Conservation (phyloP, 1,284 basidiomycete genomes). For the Gymnopus androsaceus region DNA sequence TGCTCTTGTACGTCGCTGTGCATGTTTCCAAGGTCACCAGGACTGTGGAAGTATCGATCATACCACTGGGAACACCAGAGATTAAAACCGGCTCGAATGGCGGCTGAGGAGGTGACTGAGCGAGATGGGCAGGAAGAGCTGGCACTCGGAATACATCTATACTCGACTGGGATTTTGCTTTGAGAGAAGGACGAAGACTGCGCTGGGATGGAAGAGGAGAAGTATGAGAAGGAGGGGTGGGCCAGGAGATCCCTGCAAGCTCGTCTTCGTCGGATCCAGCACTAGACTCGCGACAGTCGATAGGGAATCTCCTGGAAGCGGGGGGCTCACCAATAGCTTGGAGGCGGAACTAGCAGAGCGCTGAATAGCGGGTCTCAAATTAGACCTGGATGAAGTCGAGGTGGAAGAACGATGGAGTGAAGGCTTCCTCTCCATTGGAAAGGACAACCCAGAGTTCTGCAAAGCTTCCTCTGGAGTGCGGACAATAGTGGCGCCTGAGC, state of each 20-base stretch:
- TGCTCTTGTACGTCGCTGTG: conserved; percentile 63
- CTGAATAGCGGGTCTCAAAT: background rate
- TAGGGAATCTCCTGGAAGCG: conserved; percentile 57
- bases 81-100: conserved; percentile 68
- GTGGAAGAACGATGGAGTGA: conserved; percentile 5
- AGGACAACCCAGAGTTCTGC: conserved; percentile 41
- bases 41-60: conserved; percentile 57
- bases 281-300: conserved; percentile 10
- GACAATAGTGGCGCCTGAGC: conserved; percentile 69
- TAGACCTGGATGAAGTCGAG: background rate
- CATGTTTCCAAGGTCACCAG: conserved; percentile 74
- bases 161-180: conserved; percentile 36
- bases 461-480: conserved; percentile 77
- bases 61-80: conserved; percentile 51
- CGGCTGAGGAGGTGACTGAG: conserved; percentile 38
- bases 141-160: conserved; percentile 42
- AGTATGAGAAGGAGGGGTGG: conserved; percentile 35
- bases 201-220: conserved; percentile 31
- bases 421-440: conserved; percentile 16
- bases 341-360: conserved; percentile 13
- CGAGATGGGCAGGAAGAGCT: conserved; percentile 37
- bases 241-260: conserved; percentile 26
- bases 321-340: conserved; percentile 44
- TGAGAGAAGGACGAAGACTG: conserved; percentile 45
- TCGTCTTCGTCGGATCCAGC: conserved; percentile 24